Evolutionary conservation across 1,139 yeast genomes (phyloP).

Genomic region (Suhomyces maxii): DNA sequence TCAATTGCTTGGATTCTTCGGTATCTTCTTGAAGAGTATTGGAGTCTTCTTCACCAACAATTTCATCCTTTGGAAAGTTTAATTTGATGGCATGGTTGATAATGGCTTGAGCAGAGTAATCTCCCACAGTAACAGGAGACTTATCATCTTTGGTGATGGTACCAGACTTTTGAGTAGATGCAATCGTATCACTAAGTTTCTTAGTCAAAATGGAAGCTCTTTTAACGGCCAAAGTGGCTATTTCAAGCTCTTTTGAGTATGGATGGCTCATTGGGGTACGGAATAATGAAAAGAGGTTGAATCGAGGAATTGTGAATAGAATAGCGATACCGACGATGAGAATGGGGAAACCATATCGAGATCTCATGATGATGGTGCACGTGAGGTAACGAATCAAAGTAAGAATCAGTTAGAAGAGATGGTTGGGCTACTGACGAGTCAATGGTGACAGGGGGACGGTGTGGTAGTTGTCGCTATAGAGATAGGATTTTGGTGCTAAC

Average conservation of each 20-base stretch:
- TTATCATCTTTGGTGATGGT: constrained; percentile 83
- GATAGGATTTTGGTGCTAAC: no score
- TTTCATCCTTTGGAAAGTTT: constrained; percentile 79
- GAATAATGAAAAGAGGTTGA: neutral
- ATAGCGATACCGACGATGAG: constrained; percentile 2
- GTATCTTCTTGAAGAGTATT: constrained; percentile 54
- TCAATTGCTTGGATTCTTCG: constrained; percentile 31
- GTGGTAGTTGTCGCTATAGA: no score
- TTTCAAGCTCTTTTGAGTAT: constrained; percentile 57
- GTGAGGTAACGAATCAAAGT: constrained; percentile 1
- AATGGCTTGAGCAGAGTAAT: constrained; percentile 93
- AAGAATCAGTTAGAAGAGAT: no score
- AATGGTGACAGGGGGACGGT: neutral
- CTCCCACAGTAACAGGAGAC: constrained; percentile 97
- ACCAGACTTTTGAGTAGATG: constrained; percentile 52
- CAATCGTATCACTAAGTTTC: constrained; percentile 66
- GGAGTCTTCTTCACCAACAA: constrained; percentile 95
- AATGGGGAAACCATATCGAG: constrained; percentile 1
- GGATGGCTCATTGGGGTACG: constrained; percentile 22
- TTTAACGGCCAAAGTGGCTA: constrained; percentile 88
- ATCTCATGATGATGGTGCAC: constrained; percentile 10
- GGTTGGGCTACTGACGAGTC: neutral
- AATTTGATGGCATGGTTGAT: constrained; percentile 78
- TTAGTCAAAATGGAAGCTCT: constrained; percentile 81
- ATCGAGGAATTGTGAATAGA: constrained; percentile 4